Percentiles rank a stretch among this genome's conserved stretches.
These are phyloP conservation scores for Melanopsichium pennsylvanicum DNA, from an alignment of 1,284 basidiomycete species.

Conservation along the genomic window DNA sequence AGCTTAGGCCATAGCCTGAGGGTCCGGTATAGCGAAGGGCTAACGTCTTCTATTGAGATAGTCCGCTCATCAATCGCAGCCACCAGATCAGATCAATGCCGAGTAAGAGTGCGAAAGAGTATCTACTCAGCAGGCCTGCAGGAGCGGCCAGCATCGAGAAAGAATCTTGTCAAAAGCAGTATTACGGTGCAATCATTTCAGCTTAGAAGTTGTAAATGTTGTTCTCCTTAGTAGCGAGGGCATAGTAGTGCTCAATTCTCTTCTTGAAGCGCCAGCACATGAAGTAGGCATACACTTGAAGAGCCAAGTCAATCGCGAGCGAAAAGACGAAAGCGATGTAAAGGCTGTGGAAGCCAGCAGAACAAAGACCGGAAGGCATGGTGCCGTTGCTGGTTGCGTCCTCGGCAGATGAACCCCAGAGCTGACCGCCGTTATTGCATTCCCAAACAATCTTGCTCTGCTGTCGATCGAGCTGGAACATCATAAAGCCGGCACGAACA, in stretches of 20 bases:
- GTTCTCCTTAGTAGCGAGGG: conserved; percentile 43
- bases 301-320: conserved; percentile 74
- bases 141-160: conserved; percentile 3
- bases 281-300: conserved; percentile 71
- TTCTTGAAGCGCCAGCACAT: conserved; percentile 62
- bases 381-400: conserved; percentile 66
- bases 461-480: conserved; percentile 58
- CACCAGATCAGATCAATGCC: no score
- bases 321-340: conserved; percentile 76
- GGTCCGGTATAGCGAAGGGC: no score
- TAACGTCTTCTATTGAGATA: background rate
- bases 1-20: no score
- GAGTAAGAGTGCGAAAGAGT: background rate
- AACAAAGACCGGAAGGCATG: conserved; percentile 74
- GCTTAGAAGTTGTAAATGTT: conserved; percentile 43
- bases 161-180: no score
- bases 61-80: no score
- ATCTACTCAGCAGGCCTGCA: background rate
- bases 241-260: conserved; percentile 60
- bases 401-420: conserved; percentile 72
- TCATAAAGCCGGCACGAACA: conserved; percentile 77
- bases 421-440: conserved; percentile 75
- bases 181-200: background rate
- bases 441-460: conserved; percentile 75
- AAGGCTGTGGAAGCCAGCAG: conserved; percentile 73